Evolutionary conservation across 75 land plant genomes (phyloP), one percentile per base, ranked within the genome.

Genomic region (Chamaecyparis obtusa): DNA sequence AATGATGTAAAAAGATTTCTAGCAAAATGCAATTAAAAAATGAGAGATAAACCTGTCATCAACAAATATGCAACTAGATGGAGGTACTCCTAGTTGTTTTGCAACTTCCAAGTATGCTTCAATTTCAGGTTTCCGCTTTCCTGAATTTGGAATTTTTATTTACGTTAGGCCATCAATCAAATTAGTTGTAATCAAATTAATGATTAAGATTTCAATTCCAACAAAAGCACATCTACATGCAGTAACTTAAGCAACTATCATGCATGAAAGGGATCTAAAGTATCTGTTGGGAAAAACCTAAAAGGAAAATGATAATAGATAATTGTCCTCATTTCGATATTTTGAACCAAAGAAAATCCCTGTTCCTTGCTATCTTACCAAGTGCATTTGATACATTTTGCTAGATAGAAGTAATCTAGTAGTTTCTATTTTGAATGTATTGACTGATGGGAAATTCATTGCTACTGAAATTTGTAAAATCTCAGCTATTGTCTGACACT

Each of bases 91-190:
- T 71, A 96, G 91, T 39, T 94, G 94, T 36, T 86, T 64, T 72
- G 90, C 21, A 81, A 92, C 98, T 81, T 94, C 95, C 79, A 83
- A 67, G 87, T 91, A 98, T 43, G 91, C 92, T 39, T 94, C 93
- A 57, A 88, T 86, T 60, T 93, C 96, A 69, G 99, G 99, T 88
- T 98, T 98, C 79, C 99, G 86, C 86, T 95, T 93, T 84, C 99
- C 99, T 96, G 94, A 11, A 78, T 14, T 48, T 15, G 60, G 43
- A 78, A 13, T 51, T 83, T 72, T 80, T 44, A 48, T 51, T 76
- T 85, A 80, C 39, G 78, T 36, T 84, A 84, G 85, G 33, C 24
- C 19, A 16, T 49, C n/a, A 32, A 32, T 21, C 64, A 49, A 33
- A 36, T 2, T 54, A 54, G 30, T 30, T 46, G 3, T 86, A 87